Base-by-base conservation (phyloP, 306 rosid genomes). In the Vicia faba region DNA sequence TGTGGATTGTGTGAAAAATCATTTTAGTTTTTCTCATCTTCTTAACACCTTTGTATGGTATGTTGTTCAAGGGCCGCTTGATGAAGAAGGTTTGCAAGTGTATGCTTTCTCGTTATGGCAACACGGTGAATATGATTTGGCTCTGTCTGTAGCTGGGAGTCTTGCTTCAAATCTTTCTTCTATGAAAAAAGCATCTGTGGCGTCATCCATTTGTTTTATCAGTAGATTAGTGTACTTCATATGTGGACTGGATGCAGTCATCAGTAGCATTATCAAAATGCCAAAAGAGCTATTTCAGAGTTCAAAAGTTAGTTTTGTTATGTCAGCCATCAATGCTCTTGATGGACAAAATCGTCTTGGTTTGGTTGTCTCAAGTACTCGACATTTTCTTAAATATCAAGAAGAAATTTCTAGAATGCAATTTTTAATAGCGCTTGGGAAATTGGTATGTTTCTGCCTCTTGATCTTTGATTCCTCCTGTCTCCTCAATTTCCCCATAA, bases 61-160 rank as follows among this genome's bases (percentile, higher is more conserved):
- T 70, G 11, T 81, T 75, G 41, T 79, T 74, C 40, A 75, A 92
- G 96, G 98, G 61, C 48, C 68, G 64, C 98, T 89, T 68, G 98
- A 84, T 15, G 70, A 12, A 65, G 87, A 87, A 79, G 86, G 85
- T 67, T 78, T 83, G 73, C 98, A 89, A 75, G 79, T 92, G 53
- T 89, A 89, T 77, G 92, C 88, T 67, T 66, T 89, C 73, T 87
- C 93, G 44, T 67, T 89, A 60, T 92, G 98, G 96, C 84, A 82
- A 86, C 83, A 80, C 66, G 96, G 91, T 64, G 73, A 86, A 73
- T 73, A 69, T 80, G 87, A 81, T 70, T 59, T 61, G 78, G 93
- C 93, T 57, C 91, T 87, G 68, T 75, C 86, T 36, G 81, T 74
- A 33, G 89, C 82, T 61, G 79, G 81, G 78, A 80, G 66, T 76